These are phyloP conservation scores for Sphaerulina musiva DNA, from an alignment of 2,329 filamentous ascomycete species.

Conservation along the genomic window DNA sequence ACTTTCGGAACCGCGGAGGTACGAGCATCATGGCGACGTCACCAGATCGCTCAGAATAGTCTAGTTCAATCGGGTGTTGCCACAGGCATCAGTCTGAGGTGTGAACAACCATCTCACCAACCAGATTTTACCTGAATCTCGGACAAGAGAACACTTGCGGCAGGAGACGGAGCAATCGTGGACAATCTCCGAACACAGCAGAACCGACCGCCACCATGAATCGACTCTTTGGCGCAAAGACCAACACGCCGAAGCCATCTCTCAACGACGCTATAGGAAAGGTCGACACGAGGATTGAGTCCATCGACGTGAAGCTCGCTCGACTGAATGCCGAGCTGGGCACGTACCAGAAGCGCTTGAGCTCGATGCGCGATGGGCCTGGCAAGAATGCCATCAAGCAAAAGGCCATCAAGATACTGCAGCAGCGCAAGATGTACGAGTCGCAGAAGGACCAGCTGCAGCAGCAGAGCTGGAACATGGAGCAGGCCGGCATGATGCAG, in stretches of 20 bases:
- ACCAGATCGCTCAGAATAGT: too few species aligned
- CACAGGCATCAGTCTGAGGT: too few species aligned
- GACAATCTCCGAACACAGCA: background rate
- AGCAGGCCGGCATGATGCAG: conserved; percentile 96
- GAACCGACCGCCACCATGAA: conserved; percentile 60
- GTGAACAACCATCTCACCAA: too few species aligned
- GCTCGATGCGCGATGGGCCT: conserved; percentile 91
- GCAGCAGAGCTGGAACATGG: conserved; percentile 97
- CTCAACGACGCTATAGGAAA: conserved; percentile 76
- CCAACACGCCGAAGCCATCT: conserved; percentile 80
- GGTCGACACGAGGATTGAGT: conserved; percentile 73
- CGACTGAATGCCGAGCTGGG: conserved; percentile 84
- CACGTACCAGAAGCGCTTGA: conserved; percentile 78
- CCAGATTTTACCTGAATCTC: too few species aligned
- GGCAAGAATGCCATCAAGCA: conserved; percentile 89
- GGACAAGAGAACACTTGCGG: too few species aligned
- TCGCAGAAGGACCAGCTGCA: conserved; percentile 88
- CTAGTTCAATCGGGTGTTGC: too few species aligned
- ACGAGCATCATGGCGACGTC: too few species aligned
- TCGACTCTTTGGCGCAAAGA: conserved; percentile 85
- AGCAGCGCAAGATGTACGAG: conserved; percentile 92
- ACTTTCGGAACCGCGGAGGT: too few species aligned
- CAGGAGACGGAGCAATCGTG: too few species aligned
- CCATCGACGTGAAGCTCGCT: conserved; percentile 89
- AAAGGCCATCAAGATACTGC: conserved; percentile 88